Percentiles rank a stretch among this genome's conserved stretches.
Evolutionary conservation across 371 early-diverging fungal genomes (phyloP).

Genomic region (Mortierella sp.): DNA sequence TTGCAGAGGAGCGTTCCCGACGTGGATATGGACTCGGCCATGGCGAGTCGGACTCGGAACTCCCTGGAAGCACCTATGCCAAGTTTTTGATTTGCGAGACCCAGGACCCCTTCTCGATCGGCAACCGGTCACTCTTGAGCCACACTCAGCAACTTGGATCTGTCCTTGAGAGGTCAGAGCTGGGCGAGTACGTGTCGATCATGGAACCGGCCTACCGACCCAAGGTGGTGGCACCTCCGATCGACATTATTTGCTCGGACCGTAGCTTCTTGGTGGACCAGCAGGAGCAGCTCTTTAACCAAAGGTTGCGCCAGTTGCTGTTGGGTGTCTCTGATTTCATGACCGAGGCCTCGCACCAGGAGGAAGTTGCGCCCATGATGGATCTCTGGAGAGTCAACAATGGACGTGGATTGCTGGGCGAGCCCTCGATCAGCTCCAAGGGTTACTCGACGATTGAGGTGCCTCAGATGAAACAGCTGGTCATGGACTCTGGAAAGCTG

Average conservation of each 20-base stretch:
- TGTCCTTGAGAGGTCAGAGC: constrained; percentile 29
- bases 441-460: constrained; percentile 57
- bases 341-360: constrained; percentile 27
- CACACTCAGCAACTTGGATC: constrained; percentile 36
- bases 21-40: constrained; percentile 52
- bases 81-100: constrained; percentile 63
- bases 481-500: constrained; percentile 97
- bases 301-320: constrained; percentile 62
- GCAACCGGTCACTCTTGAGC: constrained; percentile 22
- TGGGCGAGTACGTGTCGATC: constrained; percentile 43
- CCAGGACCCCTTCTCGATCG: constrained; percentile 43
- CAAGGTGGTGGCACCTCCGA: constrained; percentile 76
- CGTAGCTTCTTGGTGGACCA: constrained; percentile 73
- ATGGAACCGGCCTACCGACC: constrained; percentile 57
- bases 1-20: constrained; percentile 57
- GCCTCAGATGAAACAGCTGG: constrained; percentile 84
- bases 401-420: constrained; percentile 55
- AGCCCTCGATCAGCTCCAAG: constrained; percentile 33
- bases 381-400: constrained; percentile 45
- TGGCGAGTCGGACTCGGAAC: not conserved
- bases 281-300: constrained; percentile 65
- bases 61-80: constrained; percentile 61
- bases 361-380: constrained; percentile 34
- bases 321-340: constrained; percentile 62
- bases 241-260: constrained; percentile 76